Evolutionary conservation across 768 basidiomycete genomes (phyloP).

Genomic region (Boletus sp.): DNA sequence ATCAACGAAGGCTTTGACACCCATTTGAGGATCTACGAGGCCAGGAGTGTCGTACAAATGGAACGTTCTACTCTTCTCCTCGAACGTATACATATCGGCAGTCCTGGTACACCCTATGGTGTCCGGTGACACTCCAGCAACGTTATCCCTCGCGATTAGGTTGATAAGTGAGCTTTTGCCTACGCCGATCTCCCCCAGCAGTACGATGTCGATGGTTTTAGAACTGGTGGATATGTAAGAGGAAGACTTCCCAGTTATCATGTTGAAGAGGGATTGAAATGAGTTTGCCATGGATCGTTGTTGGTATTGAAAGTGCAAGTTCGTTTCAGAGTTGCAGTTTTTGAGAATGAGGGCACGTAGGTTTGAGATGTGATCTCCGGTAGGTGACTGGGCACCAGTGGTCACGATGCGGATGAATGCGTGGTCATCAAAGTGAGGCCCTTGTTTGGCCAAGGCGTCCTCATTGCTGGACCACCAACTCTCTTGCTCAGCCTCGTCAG

Average conservation of each 20-base stretch:
- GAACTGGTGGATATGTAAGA: background rate
- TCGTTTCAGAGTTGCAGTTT: conserved; percentile 2
- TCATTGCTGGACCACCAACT: conserved; percentile 21
- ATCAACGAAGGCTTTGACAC: conserved; percentile 14
- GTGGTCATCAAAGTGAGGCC: conserved; percentile 15
- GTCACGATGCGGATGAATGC: conserved; percentile 12
- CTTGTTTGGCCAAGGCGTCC: conserved; percentile 5
- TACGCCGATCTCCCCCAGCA: conserved; percentile 33
- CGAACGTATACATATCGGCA: conserved; percentile 21
- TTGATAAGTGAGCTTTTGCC: conserved; percentile 47
- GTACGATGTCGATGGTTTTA: conserved; percentile 31
- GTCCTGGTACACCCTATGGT: conserved; percentile 36
- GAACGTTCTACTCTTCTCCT: conserved; percentile 22
- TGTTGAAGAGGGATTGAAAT: conserved; percentile 12
- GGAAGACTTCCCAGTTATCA: conserved; percentile 3
- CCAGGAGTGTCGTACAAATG: conserved; percentile 35
- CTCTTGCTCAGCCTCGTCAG: conserved; percentile 7
- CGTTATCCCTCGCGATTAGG: conserved; percentile 27
- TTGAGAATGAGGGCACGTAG: conserved; percentile 17
- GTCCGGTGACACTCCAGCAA: conserved; percentile 32
- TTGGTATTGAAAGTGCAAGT: conserved; percentile 6
- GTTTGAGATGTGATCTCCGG: conserved; percentile 4
- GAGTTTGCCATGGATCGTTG: conserved; percentile 10
- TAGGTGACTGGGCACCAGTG: background rate
- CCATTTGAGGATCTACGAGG: conserved; percentile 28